Conservation (phyloP, 805 yeast genomes). For the Clavispora santaluciae region DNA sequence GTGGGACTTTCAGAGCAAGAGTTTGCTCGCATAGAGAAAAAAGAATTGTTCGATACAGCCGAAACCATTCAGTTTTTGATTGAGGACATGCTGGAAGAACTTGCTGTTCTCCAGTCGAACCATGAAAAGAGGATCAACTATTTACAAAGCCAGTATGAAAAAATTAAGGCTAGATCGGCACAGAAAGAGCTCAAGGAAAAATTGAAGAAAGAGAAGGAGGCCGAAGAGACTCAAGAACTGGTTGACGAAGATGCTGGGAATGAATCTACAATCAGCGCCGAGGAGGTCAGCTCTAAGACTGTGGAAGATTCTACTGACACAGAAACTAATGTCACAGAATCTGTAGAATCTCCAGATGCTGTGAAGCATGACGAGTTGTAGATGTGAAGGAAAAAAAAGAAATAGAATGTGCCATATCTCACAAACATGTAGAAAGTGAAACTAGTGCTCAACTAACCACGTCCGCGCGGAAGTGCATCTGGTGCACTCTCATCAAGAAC, state of each 20-base stretch:
- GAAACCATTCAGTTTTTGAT: constrained; percentile 24
- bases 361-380: constrained; percentile 5
- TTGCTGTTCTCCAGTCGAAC: constrained; percentile 22
- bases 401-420: neutral
- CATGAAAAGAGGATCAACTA: constrained; percentile 26
- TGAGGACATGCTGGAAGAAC: constrained; percentile 26
- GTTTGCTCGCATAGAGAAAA: constrained; percentile 20
- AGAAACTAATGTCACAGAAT: neutral
- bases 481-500: neutral
- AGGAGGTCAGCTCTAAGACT: constrained; percentile 2
- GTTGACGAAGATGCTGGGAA: constrained; percentile 7
- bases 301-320: neutral
- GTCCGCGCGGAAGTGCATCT: constrained; percentile 1
- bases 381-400: neutral
- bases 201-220: constrained; percentile 23
- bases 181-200: constrained; percentile 31
- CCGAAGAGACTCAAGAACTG: constrained; percentile 7
- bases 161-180: constrained; percentile 25
- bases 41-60: constrained; percentile 21
- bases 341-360: neutral
- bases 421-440: too few relatives aligned
- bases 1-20: constrained; percentile 14
- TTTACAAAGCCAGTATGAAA: constrained; percentile 25
- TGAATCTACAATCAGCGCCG: constrained; percentile 9
- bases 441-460: too few relatives aligned